Evolutionary conservation across 139 green algal genomes (phyloP).

Genomic region (Tetratostichococcus sp.): DNA sequence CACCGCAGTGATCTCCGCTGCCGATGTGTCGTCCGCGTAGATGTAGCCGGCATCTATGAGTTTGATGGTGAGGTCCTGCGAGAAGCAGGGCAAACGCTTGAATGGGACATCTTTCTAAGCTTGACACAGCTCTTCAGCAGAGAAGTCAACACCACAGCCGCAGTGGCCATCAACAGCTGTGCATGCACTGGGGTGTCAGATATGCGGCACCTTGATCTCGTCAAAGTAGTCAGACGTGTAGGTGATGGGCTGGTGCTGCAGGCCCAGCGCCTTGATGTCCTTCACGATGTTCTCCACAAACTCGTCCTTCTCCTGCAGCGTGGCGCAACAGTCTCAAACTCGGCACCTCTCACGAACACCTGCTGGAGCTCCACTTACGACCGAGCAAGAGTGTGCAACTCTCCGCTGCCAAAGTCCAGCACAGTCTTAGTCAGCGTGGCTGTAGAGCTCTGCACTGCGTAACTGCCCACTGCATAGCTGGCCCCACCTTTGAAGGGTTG

Average conservation of each 20-base stretch:
- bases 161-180: too few species aligned
- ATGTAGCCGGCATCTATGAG: conserved; percentile 86
- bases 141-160: too few species aligned
- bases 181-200: too few species aligned
- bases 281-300: conserved; percentile 95
- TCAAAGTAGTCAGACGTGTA: conserved; percentile 94
- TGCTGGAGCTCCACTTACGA: too few species aligned
- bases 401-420: too few species aligned
- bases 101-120: too few species aligned
- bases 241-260: conserved; percentile 69
- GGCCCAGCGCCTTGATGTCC: conserved; percentile 79
- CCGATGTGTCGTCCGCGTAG: conserved; percentile 93
- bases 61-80: conserved; percentile 57
- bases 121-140: too few species aligned
- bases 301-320: conserved; percentile 90
- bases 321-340: too few species aligned
- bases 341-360: too few species aligned
- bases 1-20: conserved; percentile 83
- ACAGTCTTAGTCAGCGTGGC: not conserved
- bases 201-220: conserved; percentile 20
- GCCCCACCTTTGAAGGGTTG: conserved; percentile 86
- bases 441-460: not conserved
- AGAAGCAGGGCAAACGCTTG: conserved; percentile 31
- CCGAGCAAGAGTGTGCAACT: too few species aligned
- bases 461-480: too few species aligned